These are phyloP conservation scores for Astraeus odoratus DNA, from an alignment of 768 basidiomycete genomes.

Conservation along the genomic window DNA sequence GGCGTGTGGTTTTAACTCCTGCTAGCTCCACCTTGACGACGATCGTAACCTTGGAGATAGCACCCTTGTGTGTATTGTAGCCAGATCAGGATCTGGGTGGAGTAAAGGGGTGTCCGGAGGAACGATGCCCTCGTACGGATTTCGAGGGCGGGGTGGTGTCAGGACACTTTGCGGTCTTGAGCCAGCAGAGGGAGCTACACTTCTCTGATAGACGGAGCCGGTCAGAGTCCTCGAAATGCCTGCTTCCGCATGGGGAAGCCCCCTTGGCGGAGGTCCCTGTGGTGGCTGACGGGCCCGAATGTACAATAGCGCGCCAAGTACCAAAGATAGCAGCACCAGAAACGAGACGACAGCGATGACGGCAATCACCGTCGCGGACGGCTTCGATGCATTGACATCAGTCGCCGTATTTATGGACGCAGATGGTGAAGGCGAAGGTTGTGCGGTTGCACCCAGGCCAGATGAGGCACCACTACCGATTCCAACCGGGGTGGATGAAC, in stretches of 20 bases:
- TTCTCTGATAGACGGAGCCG: not conserved
- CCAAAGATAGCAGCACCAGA: conserved; percentile 12
- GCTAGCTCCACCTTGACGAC: not conserved
- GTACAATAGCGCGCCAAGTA: conserved; percentile 11
- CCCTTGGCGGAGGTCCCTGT: not conserved
- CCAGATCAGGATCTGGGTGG: not conserved
- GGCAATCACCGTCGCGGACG: conserved; percentile 10
- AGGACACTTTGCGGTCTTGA: not conserved
- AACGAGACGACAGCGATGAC: conserved; percentile 11
- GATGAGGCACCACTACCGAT: not conserved
- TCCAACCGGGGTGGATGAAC: not conserved
- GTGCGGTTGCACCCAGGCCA: not conserved
- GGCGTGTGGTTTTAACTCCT: not conserved
- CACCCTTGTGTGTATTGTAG: not conserved
- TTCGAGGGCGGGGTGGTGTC: conserved; percentile 1
- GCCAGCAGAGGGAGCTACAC: not conserved
- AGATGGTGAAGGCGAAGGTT: not conserved
- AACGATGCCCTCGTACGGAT: conserved; percentile 7
- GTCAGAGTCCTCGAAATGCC: not conserved
- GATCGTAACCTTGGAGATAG: not conserved
- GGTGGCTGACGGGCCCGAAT: conserved; percentile 6
- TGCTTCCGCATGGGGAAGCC: not conserved
- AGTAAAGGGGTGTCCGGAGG: conserved; percentile 1
- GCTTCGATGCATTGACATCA: conserved; percentile 1
- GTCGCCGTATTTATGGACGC: not conserved